Percentiles rank a stretch among this genome's conserved stretches.
phyloP scores from a whole-genome alignment of 768 basidiomycete species.

The Lactarius vividus region DNA sequence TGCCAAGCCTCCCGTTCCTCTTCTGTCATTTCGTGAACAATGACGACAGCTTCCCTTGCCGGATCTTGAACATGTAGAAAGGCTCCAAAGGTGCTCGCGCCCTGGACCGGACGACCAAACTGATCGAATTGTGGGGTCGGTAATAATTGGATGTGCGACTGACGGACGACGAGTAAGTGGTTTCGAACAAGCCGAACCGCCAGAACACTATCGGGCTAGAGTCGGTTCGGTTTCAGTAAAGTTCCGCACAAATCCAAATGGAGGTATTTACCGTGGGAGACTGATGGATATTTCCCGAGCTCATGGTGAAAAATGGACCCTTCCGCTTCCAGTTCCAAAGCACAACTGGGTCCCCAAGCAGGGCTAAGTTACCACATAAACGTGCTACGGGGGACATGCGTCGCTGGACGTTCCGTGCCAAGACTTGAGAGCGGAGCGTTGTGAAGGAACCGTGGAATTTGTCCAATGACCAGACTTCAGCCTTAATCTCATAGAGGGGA shows the following conservation, averaged over 20 bases:
- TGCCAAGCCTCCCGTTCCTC: conserved; percentile 33
- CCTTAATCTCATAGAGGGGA: conserved; percentile 14
- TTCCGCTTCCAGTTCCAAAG: conserved; percentile 27
- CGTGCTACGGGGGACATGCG: conserved; percentile 19
- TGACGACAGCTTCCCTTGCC: conserved; percentile 33
- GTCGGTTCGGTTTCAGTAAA: neutral
- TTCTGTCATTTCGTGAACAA: conserved; percentile 27
- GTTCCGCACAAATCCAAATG: neutral
- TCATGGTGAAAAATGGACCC: conserved; percentile 23
- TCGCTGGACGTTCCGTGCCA: conserved; percentile 9
- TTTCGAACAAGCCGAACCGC: conserved; percentile 33
- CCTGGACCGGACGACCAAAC: conserved; percentile 14
- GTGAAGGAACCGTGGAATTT: conserved; percentile 35
- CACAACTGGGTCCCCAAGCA: conserved; percentile 26
- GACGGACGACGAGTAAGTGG: conserved; percentile 33
- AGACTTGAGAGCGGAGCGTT: conserved; percentile 9
- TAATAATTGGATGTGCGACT: conserved; percentile 31
- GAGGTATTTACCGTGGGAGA: conserved; percentile 25
- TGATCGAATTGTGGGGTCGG: conserved; percentile 27
- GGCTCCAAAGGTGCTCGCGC: conserved; percentile 17
- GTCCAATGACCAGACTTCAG: conserved; percentile 33
- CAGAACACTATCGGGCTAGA: conserved; percentile 30
- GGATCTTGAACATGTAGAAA: conserved; percentile 29
- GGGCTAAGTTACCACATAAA: conserved; percentile 24
- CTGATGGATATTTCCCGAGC: conserved; percentile 18